Evolutionary conservation across 306 rosid genomes (phyloP).

Genomic region (Boehmeria nivea): DNA sequence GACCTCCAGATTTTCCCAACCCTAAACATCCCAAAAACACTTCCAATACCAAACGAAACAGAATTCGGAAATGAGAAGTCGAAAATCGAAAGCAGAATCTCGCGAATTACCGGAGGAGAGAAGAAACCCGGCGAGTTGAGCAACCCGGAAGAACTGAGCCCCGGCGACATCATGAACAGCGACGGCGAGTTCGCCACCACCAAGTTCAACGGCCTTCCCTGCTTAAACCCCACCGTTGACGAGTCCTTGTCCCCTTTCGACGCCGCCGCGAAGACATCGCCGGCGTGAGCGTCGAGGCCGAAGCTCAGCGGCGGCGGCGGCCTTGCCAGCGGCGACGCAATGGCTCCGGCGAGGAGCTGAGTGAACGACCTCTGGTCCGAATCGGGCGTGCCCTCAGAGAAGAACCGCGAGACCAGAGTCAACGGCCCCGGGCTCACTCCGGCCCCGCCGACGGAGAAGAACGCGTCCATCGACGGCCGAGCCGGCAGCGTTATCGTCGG

Average conservation of each 20-base stretch:
- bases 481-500: slow-evolving; percentile 85
- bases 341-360: slow-evolving; percentile 96
- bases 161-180: slow-evolving; percentile 73
- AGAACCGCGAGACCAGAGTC: slow-evolving; percentile 92
- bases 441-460: slow-evolving; percentile 57
- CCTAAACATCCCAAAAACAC: neutral
- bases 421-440: slow-evolving; percentile 90
- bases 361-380: slow-evolving; percentile 71
- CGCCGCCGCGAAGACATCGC: slow-evolving; percentile 24
- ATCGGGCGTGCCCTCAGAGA: slow-evolving; percentile 45
- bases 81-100: slow-evolving; percentile 2
- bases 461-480: slow-evolving; percentile 69
- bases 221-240: slow-evolving; percentile 54
- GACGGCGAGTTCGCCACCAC: slow-evolving; percentile 57
- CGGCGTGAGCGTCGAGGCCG: slow-evolving; percentile 12
- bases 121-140: slow-evolving; percentile 92
- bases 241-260: slow-evolving; percentile 32
- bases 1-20: no score
- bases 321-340: slow-evolving; percentile 80
- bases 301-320: slow-evolving; percentile 14
- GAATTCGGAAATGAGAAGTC: neutral
- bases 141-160: slow-evolving; percentile 84
- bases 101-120: slow-evolving; percentile 69
- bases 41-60: neutral
- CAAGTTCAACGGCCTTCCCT: slow-evolving; percentile 77